These are phyloP conservation scores for Harringtonia lauricola DNA, from an alignment of 2,329 filamentous ascomycete genomes.

Conservation along the genomic window DNA sequence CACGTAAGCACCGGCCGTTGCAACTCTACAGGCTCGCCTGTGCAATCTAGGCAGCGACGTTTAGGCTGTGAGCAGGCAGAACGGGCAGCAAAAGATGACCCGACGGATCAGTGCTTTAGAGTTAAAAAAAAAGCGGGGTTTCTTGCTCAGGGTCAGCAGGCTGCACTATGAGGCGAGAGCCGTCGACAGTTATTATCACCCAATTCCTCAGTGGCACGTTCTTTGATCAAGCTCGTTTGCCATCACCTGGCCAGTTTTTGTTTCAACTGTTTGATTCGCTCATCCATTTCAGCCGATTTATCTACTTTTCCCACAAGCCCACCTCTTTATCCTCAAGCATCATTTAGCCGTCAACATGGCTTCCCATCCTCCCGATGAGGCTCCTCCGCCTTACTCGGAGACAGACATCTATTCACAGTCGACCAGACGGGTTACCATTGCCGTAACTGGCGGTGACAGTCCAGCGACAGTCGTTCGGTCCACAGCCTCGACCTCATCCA, in stretches of 20 bases:
- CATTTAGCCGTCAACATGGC: slow-evolving; percentile 15
- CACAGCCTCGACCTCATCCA: slow-evolving; percentile 24
- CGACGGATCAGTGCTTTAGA: neutral
- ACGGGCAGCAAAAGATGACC: neutral
- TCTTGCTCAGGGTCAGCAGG: neutral
- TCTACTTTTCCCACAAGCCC: no score
- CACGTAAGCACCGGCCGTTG: no score
- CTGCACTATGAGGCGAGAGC: no score
- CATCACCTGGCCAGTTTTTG: no score
- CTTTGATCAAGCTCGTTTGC: no score
- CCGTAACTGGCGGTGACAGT: slow-evolving; percentile 16
- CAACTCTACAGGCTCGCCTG: no score
- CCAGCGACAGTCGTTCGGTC: slow-evolving; percentile 22
- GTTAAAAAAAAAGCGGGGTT: neutral
- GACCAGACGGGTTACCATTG: slow-evolving; percentile 13
- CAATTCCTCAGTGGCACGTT: no score
- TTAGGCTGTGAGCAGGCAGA: no score
- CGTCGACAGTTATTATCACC: no score
- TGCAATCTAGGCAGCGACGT: no score
- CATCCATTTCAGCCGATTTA: no score
- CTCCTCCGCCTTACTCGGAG: slow-evolving; percentile 47
- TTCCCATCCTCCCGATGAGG: slow-evolving; percentile 26
- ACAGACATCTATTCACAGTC: slow-evolving; percentile 42
- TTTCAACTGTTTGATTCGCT: neutral
- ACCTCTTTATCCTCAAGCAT: no score